Evolutionary conservation across 192 early-diverging fungal species (phyloP).

Genomic region (Thamnidium elegans): DNA sequence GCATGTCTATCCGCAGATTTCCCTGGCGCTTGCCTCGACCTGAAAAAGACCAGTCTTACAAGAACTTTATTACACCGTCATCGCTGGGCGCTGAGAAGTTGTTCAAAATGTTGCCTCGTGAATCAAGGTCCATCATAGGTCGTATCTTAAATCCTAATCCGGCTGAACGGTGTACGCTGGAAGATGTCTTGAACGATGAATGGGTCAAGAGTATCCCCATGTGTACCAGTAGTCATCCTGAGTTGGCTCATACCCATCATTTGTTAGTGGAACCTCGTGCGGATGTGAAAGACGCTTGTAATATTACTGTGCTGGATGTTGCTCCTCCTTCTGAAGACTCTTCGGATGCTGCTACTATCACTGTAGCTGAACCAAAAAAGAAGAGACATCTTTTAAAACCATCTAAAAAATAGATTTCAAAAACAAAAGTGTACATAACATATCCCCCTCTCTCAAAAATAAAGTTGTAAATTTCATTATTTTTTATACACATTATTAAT

Average conservation of each 20-base stretch:
- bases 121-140: conserved; percentile 56
- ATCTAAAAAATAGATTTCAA: no score
- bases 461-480: background rate
- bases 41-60: conserved; percentile 57
- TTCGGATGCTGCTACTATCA: background rate
- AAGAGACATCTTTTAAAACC: conserved; percentile 3
- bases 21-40: conserved; percentile 66
- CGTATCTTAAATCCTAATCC: conserved; percentile 64
- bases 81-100: conserved; percentile 46
- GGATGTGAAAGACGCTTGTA: conserved; percentile 13
- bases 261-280: conserved; percentile 22
- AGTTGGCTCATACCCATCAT: conserved; percentile 30
- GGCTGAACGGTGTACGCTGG: conserved; percentile 56
- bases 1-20: conserved; percentile 69
- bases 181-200: conserved; percentile 62
- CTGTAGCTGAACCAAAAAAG: conserved; percentile 15
- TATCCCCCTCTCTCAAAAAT: background rate
- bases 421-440: no score
- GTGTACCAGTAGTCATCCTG: conserved; percentile 33
- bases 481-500: no score
- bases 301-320: conserved; percentile 17
- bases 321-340: conserved; percentile 12
- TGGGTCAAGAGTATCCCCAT: conserved; percentile 73
- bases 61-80: conserved; percentile 47
- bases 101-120: conserved; percentile 58